Evolutionary conservation across 352 stramenopile genomes (phyloP).

Genomic region (Phytophthora citrophthora): DNA sequence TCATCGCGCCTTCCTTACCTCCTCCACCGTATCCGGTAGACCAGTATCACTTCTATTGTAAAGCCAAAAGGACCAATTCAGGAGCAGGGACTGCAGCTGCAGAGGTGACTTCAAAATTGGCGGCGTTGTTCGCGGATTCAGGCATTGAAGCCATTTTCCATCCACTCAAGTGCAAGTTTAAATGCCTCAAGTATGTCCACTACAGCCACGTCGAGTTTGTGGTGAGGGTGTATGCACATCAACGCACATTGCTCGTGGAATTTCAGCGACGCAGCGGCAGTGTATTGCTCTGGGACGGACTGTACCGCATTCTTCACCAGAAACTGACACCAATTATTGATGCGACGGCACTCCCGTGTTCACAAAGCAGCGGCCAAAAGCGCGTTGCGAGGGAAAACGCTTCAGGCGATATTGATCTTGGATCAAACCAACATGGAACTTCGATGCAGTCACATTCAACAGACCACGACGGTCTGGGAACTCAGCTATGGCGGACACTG

Average conservation of each 20-base stretch:
- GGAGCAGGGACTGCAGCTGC: conserved; percentile 42
- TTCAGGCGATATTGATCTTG: background rate
- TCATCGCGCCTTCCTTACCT: conserved; percentile 64
- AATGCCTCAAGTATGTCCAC: conserved; percentile 87
- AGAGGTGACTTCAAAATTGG: conserved; percentile 50
- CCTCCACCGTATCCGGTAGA: conserved; percentile 79
- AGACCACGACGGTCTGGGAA: conserved; percentile 56
- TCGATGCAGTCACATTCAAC: conserved; percentile 6
- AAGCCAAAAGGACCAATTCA: conserved; percentile 23
- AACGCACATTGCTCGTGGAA: conserved; percentile 62
- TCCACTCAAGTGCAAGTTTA: conserved; percentile 86
- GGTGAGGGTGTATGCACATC: conserved; percentile 65
- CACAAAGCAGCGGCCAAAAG: conserved; percentile 80
- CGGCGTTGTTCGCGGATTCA: conserved; percentile 50
- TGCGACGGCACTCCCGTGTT: conserved; percentile 47
- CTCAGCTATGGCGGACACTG: conserved; percentile 68
- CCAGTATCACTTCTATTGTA: conserved; percentile 84
- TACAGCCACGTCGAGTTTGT: conserved; percentile 88
- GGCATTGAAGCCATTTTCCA: conserved; percentile 77
- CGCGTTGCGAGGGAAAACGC: conserved; percentile 25
- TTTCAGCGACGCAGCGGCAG: conserved; percentile 80
- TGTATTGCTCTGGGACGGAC: conserved; percentile 77
- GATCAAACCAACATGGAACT: conserved; percentile 7
- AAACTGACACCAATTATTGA: conserved; percentile 60
- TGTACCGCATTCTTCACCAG: conserved; percentile 82